These are phyloP conservation scores for Syzygium malaccense DNA, from an alignment of 441 rosid genomes.

Conservation along the genomic window DNA sequence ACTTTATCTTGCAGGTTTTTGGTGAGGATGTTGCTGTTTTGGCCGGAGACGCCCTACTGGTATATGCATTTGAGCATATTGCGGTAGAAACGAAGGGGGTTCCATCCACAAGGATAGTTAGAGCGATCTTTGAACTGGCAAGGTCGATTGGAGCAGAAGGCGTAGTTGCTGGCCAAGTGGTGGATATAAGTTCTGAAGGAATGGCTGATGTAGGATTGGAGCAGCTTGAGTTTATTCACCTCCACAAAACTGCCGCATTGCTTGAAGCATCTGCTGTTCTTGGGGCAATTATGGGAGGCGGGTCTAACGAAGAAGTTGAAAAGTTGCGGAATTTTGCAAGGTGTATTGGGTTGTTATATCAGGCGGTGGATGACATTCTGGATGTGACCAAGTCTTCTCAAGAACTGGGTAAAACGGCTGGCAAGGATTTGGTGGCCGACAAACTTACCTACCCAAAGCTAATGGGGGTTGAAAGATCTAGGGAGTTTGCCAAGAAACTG, in stretches of 20 bases:
- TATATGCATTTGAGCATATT: conserved; percentile 69
- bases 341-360: conserved; percentile 65
- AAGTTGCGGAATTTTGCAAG: conserved; percentile 57
- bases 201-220: conserved; percentile 44
- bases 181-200: conserved; percentile 67
- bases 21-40: conserved; percentile 80
- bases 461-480: conserved; percentile 67
- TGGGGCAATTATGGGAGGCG: conserved; percentile 84
- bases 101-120: conserved; percentile 35
- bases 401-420: conserved; percentile 86
- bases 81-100: conserved; percentile 42
- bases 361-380: conserved; percentile 75
- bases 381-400: conserved; percentile 74
- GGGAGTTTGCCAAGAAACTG: conserved; percentile 66
- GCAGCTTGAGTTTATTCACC: conserved; percentile 71
- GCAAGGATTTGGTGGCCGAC: conserved; percentile 70
- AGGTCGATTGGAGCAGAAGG: conserved; percentile 59
- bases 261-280: conserved; percentile 73
- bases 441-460: conserved; percentile 59
- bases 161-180: conserved; percentile 83
- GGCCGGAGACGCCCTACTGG: conserved; percentile 82
- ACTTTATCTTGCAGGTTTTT: conserved; percentile 4
- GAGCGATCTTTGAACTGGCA: conserved; percentile 66
- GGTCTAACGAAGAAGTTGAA: conserved; percentile 59
- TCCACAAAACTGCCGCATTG: conserved; percentile 80